Evolutionary conservation across 441 rosid genomes (phyloP), one percentile per base, ranked within the genome.

Genomic region (Melastoma candidum): DNA sequence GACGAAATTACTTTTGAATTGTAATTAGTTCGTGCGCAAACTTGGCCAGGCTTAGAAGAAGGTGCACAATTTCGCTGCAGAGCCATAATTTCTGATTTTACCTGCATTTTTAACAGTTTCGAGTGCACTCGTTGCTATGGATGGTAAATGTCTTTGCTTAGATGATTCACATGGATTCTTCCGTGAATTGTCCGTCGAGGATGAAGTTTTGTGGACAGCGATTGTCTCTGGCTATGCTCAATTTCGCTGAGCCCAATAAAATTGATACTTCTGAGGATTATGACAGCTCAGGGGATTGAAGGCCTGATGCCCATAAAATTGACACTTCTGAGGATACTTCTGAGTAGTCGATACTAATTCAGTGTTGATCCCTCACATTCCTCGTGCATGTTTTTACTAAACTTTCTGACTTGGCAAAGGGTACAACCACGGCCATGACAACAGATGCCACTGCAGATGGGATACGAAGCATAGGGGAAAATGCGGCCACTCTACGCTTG

Each of bases 121-220:
- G 44, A 93, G 89, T 71, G 84, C 96, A 27, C 85, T 93, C 63
- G 70, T 93, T 61, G 84, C 93, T 59, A 71, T 84, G 68, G 86
- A 89, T 61, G 87, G 97, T 26, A 89, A 93, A 80, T 86, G 96
- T 65, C 97, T 96, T 60, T 79, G 74, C 61, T 54, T 74, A 25
- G 87, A 81, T 52, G 90, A 78, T 65, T 81, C 95, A 1, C 49
- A 62, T 57, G 56, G 51, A 73, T 53, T 89, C 59, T 93, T 93
- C 74, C 48, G 74, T 48, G 96, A 78, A 76, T 84, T 93, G 97
- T 75, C 48, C 25, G 51, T 68, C 54, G 77, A 49, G 74, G 99
- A 93, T 74, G 93, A 79, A 66, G 82, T 93, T 54, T 81, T 96
- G 47, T 93, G 97, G 95, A 89, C 96, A 39, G 96, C 99, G 29